phyloP scores from a whole-genome alignment of 2,329 filamentous ascomycete genomes.

The Cladosporium oxysporum region DNA sequence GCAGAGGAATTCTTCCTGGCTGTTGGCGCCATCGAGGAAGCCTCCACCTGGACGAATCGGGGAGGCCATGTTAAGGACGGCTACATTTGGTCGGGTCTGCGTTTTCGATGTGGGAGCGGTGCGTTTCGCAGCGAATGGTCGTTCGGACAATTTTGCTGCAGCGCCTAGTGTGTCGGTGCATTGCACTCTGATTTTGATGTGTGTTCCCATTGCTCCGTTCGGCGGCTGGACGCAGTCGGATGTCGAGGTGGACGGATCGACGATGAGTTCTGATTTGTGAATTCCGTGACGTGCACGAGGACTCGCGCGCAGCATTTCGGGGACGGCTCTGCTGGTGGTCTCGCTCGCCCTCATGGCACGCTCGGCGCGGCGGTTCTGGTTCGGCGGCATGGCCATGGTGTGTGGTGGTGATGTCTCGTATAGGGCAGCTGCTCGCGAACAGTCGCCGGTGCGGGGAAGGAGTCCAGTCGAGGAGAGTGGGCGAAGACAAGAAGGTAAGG shows the following conservation, averaged over 20 bases:
- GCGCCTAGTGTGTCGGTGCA: constrained; percentile 56
- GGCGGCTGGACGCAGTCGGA: constrained; percentile 11
- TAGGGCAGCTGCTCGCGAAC: neutral
- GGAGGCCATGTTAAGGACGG: constrained; percentile 64
- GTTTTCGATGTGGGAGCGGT: constrained; percentile 26
- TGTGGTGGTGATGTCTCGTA: neutral
- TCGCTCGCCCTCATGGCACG: constrained; percentile 44
- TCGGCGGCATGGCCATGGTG: constrained; percentile 21
- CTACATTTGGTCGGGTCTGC: constrained; percentile 41
- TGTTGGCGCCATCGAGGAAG: constrained; percentile 58
- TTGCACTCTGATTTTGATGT: constrained; percentile 47
- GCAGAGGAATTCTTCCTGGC: constrained; percentile 62
- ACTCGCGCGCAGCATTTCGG: constrained; percentile 53
- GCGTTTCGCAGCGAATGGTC: constrained; percentile 20
- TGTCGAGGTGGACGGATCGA: constrained; percentile 32
- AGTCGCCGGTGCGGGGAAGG: constrained; percentile 19
- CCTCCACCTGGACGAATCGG: constrained; percentile 61
- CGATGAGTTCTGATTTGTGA: constrained; percentile 51
- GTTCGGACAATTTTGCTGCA: constrained; percentile 36
- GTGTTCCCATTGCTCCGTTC: constrained; percentile 13
- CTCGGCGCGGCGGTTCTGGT: constrained; percentile 31
- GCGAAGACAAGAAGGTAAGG: neutral
- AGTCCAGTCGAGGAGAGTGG: neutral
- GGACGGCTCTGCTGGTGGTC: constrained; percentile 60
- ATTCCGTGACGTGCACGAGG: constrained; percentile 55